phyloP scores from a whole-genome alignment of 1,139 yeast species.

The Saccharomyces hybrid region DNA sequence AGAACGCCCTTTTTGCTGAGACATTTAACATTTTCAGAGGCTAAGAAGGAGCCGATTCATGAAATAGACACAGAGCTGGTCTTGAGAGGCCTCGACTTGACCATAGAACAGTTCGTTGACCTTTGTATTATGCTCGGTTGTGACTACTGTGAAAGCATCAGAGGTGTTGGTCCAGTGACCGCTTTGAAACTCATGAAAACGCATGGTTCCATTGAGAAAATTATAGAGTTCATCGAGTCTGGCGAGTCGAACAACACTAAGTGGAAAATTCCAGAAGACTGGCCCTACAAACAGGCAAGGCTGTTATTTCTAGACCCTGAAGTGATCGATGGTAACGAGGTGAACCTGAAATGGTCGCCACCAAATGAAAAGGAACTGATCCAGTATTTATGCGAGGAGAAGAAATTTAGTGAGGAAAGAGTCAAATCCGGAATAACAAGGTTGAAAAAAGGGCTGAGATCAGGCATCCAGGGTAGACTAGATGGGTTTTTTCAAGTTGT shows the following conservation, averaged over 20 bases:
- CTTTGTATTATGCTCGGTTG: slow-evolving; percentile 91
- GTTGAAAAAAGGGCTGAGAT: slow-evolving; percentile 72
- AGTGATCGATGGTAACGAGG: slow-evolving; percentile 50
- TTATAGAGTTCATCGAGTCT: slow-evolving; percentile 56
- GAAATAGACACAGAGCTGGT: slow-evolving; percentile 68
- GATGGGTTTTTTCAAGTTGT: slow-evolving; percentile 84
- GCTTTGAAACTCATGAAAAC: slow-evolving; percentile 85
- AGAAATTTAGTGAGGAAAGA: slow-evolving; percentile 87
- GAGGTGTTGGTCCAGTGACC: slow-evolving; percentile 93
- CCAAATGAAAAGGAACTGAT: slow-evolving; percentile 36
- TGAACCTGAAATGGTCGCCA: slow-evolving; percentile 58
- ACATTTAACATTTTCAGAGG: slow-evolving; percentile 90
- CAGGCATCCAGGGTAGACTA: slow-evolving; percentile 83
- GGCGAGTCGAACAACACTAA: slow-evolving; percentile 52
- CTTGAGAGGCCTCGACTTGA: slow-evolving; percentile 67
- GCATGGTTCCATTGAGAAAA: slow-evolving; percentile 70
- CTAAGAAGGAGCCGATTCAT: slow-evolving; percentile 84
- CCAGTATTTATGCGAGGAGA: slow-evolving; percentile 34
- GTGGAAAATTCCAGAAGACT: slow-evolving; percentile 81
- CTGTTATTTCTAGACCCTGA: slow-evolving; percentile 78
- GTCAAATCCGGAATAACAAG: slow-evolving; percentile 82
- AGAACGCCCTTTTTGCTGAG: slow-evolving; percentile 76
- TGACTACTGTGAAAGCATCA: slow-evolving; percentile 92
- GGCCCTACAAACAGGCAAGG: slow-evolving; percentile 91
- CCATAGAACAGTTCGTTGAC: slow-evolving; percentile 71